Percentiles rank a stretch among this genome's conserved stretches.
These are phyloP conservation scores for Rhizophora apiculata DNA, from an alignment of 345 rosid species.

Conservation along the genomic window DNA sequence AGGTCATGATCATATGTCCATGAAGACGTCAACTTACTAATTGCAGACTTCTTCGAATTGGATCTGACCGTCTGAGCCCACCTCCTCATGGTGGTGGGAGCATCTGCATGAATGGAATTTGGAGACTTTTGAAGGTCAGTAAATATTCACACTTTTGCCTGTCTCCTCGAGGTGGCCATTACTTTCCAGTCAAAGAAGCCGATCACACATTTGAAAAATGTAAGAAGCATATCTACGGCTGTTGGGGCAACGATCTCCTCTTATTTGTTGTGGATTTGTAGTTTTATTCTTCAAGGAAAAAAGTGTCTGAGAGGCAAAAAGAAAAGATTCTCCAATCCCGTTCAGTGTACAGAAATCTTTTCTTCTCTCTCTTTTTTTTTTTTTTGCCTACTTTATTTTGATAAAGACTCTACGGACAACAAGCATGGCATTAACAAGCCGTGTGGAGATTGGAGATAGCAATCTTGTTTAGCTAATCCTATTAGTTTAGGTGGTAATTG, in stretches of 20 bases:
- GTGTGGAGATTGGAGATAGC: background rate
- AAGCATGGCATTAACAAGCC: constrained; percentile 12
- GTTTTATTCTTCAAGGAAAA: background rate
- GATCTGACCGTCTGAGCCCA: background rate
- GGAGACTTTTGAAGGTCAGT: no score
- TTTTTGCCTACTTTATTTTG: background rate
- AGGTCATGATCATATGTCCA: no score
- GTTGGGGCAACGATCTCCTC: background rate
- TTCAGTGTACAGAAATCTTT: no score
- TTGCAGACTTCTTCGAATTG: no score
- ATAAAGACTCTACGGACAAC: constrained; percentile 10
- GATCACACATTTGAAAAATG: no score
- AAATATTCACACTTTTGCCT: no score
- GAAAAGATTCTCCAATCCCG: background rate
- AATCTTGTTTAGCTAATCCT: background rate
- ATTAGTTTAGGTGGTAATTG: no score
- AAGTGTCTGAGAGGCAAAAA: background rate
- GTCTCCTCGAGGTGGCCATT: no score
- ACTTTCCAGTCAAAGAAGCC: no score
- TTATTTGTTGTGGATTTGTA: background rate
- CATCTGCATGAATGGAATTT: no score
- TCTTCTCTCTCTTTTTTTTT: background rate
- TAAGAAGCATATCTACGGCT: background rate
- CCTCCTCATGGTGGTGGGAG: background rate
- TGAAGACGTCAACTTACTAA: no score